These are phyloP conservation scores for Artemisia annua DNA, from an alignment of 129 eudicot species.

Conservation along the genomic window DNA sequence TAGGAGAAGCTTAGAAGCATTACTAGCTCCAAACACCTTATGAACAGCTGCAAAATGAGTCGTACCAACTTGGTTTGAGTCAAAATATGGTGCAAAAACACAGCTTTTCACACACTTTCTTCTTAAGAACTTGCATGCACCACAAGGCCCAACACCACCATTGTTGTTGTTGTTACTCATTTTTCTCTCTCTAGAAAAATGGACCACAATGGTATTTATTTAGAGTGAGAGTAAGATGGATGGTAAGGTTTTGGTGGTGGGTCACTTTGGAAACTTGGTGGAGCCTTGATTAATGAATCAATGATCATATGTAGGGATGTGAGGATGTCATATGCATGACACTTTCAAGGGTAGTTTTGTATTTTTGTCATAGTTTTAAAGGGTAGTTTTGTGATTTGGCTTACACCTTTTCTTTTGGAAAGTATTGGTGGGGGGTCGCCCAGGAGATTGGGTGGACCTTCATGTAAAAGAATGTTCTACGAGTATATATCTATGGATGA, in stretches of 20 bases:
- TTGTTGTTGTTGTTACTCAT: conserved; percentile 20
- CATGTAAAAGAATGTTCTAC: no score
- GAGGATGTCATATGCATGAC: conserved; percentile 31
- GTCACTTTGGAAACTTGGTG: conserved; percentile 26
- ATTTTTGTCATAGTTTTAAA: background rate
- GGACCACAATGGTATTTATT: conserved; percentile 20
- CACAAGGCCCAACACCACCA: conserved; percentile 63
- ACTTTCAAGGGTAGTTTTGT: conserved; percentile 6
- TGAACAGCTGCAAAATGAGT: conserved; percentile 79
- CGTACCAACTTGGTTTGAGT: conserved; percentile 59
- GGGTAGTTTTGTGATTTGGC: background rate
- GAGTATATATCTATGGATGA: no score
- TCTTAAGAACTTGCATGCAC: conserved; percentile 74
- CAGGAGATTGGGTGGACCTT: background rate
- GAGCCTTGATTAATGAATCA: background rate
- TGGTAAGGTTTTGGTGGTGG: conserved; percentile 19
- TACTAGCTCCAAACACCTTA: conserved; percentile 82
- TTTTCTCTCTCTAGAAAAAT: conserved; percentile 9
- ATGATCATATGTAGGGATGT: conserved; percentile 12
- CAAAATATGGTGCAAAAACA: conserved; percentile 73
- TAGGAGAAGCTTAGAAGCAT: conserved; percentile 66
- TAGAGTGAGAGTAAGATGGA: conserved; percentile 5
- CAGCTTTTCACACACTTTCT: conserved; percentile 65
- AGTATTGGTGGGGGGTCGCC: conserved; percentile 6
- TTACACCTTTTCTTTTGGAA: background rate